Base-by-base conservation (phyloP, 805 yeast genomes). In the Lachancea kluyveri region DNA sequence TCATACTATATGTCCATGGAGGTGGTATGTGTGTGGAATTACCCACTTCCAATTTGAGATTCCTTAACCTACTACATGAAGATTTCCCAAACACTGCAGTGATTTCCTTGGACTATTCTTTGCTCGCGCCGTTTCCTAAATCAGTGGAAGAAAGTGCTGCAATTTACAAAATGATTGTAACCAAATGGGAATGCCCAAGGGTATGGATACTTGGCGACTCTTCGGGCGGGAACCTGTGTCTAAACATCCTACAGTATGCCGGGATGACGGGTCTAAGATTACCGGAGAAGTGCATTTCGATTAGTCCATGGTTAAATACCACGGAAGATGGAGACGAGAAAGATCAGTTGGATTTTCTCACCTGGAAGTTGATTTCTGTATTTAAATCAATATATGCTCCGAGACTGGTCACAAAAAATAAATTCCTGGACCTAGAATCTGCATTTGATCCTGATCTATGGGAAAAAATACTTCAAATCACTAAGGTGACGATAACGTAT, bases 251-350 rank as follows among this genome's bases (percentile, higher is more conserved):
- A 13, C 31, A 35, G 16, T 37, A 37, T 24, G 26, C 45, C 14
- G 28, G 28, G 5, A 22, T 20, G 24, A 30, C 27, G 16, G 20
- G 26, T 4, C 16, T 29, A 21, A 17, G 5, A 1, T 20, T 35
- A 8, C 57, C 57, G 8, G 28, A 35, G 14, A 43, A 42, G 30
- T 47, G 43, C 13, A 20, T 50, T n/a, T 37, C 33, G 3, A 29
- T 51, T 8, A 50, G 55, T 24, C 57, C 57, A 6, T 51, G 57
- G 57, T 33, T 45, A 14, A 46, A 51, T 30, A 45, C 50, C n/a
- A 34, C 46, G 7, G 37, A 36, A 12, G 31, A 25, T 9, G 9
- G 28, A 8, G 14, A n/a, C 8, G 18, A 23, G 15, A 8, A 18
- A 6, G 35, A 33, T 24, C 8, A 17, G 9, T 20, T 44, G 13